phyloP scores from a whole-genome alignment of 2,329 filamentous ascomycete species.

The Aspergillus bombycis region DNA sequence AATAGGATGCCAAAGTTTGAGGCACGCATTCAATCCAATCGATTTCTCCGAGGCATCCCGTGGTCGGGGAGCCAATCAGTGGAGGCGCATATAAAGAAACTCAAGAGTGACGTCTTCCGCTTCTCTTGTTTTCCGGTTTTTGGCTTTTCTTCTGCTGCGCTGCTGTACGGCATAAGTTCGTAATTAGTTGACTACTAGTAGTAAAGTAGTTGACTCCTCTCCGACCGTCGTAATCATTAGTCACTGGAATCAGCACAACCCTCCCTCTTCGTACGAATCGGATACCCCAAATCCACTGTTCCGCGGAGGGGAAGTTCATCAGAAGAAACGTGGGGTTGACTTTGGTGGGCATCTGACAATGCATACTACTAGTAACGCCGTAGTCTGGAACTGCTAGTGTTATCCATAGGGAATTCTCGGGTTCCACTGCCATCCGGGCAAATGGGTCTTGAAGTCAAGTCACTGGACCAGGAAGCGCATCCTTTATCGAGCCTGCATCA shows the following conservation, averaged over 20 bases:
- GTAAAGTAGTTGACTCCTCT: neutral
- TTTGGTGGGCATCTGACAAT: neutral
- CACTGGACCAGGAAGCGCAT: neutral
- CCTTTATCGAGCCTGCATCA: neutral
- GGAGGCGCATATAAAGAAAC: conserved; percentile 17
- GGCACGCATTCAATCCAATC: neutral
- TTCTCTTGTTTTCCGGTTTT: neutral
- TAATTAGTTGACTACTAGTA: too few species aligned
- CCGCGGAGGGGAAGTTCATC: neutral
- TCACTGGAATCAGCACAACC: neutral
- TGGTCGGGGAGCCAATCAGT: conserved; percentile 21
- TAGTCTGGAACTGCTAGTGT: neutral
- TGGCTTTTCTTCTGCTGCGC: neutral
- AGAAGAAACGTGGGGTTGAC: neutral
- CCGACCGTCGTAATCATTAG: neutral
- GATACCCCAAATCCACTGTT: neutral
- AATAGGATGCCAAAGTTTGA: conserved; percentile 5
- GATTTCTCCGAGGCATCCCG: conserved; percentile 22
- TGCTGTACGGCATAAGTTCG: neutral
- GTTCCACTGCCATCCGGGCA: conserved; percentile 1
- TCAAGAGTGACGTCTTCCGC: conserved; percentile 18
- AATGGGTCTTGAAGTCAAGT: neutral
- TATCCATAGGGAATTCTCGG: conserved; percentile 8
- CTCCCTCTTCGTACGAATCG: neutral
- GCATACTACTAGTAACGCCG: too few species aligned